Base-by-base conservation (phyloP, 345 rosid genomes). In the Gossypium ekmanianum region DNA sequence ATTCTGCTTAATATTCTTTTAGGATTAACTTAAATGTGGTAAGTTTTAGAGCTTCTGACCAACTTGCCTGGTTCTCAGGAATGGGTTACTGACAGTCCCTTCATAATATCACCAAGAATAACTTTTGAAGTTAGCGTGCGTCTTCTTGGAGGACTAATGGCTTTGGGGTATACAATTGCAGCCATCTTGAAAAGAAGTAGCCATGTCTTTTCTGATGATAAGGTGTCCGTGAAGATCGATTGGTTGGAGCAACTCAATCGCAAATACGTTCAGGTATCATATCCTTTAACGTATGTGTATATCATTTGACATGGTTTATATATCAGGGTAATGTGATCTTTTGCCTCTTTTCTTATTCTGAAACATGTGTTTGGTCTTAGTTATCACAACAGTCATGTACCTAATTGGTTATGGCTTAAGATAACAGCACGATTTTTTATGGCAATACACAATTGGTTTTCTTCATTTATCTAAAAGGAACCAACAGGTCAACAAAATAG, bases 231-330 rank as follows among this genome's bases (percentile, higher is more conserved):
- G 79, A 94, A 94, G 82, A 91, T 92, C 74, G 98, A 94, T 80
- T 94, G 99, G 99, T 84, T 94, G 80, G 99, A 94, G 70, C 98
- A 94, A 78, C 91, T 94, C 47, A 90, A 90, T 82, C 93, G 99
- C 75, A 87, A 86, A 12, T 94, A 91, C 76, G 87, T 94, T 77
- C 99, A 94, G 96, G 98, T 94, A 88, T 27, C 1, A 9, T 74
- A 29, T 75, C 52, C 50, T 69, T 72, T 71, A 50, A 55, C 68
- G 7, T 7, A 59, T 26, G 3, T 12, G 9, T 12, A 8, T 41
- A 50, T 56, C 24, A n/a, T 17, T 63, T 48, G 24, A 9, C 4
- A 9, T 72, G 70, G 12, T 64, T 71, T 27, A 5, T 26, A 9
- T 17, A 11, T 74, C 22, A 61, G 9, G 13, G 26, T 68, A 9